A percentile compares a stretch with the other conserved stretches of the same genome.
Evolutionary conservation across 2,329 filamentous ascomycete genomes (phyloP).

Genomic region (Penicillium italicum): DNA sequence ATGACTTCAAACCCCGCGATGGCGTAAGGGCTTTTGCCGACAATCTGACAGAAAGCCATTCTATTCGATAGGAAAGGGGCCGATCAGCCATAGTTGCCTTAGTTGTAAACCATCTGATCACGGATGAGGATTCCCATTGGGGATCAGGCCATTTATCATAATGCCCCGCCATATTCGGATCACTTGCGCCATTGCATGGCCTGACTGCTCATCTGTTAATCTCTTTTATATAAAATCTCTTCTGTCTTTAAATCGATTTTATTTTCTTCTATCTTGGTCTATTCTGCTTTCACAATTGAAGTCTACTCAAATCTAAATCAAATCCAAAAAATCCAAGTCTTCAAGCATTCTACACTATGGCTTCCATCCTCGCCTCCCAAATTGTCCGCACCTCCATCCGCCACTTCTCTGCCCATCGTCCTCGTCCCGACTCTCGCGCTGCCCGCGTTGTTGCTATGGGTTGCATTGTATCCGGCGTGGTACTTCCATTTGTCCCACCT

Average conservation of each 20-base stretch:
- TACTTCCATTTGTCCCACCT: conserved; percentile 47
- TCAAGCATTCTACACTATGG: conserved; percentile 11
- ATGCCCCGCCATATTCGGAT: conserved; percentile 17
- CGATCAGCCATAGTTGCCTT: background rate
- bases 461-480: conserved; percentile 43
- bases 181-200: conserved; percentile 18
- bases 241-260: background rate
- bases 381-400: conserved; percentile 39
- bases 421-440: conserved; percentile 38
- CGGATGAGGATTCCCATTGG: conserved; percentile 10
- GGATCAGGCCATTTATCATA: conserved; percentile 19
- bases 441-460: conserved; percentile 42
- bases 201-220: conserved; percentile 9
- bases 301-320: background rate
- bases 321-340: background rate
- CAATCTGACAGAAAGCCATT: background rate
- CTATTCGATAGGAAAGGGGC: background rate
- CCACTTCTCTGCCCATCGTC: conserved; percentile 44
- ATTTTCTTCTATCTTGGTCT: background rate
- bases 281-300: background rate
- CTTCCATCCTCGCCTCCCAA: conserved; percentile 19
- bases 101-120: conserved; percentile 10
- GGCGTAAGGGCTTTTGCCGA: conserved; percentile 19
- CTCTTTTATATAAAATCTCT: conserved; percentile 11
- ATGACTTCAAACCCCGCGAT: conserved; percentile 17